A percentile compares a stretch with the other conserved stretches of the same genome.
phyloP scores from a whole-genome alignment of 2,329 filamentous ascomycete species.

The Pleomassaria siparia region DNA sequence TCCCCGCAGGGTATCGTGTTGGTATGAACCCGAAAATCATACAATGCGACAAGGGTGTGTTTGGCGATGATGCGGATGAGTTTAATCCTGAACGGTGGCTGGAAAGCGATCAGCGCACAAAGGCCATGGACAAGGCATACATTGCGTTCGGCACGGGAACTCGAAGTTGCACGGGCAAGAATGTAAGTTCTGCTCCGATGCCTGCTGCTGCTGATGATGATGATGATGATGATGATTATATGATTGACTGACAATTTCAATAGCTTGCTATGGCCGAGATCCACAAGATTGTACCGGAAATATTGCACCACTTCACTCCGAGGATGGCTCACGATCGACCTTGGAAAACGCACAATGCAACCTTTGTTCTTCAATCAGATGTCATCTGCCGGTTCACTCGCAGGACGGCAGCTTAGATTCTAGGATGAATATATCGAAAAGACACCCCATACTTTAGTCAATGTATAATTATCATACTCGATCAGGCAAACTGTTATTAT shows the following conservation, averaged over 20 bases:
- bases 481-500: too few species aligned
- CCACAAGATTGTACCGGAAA: conserved; percentile 21
- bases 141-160: conserved; percentile 43
- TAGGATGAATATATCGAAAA: neutral
- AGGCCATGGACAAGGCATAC: conserved; percentile 26
- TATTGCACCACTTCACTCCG: conserved; percentile 19
- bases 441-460: neutral
- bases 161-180: conserved; percentile 36
- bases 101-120: conserved; percentile 19
- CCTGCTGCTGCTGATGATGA: neutral
- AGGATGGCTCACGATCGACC: conserved; percentile 22
- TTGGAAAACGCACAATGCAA: conserved; percentile 21
- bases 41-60: conserved; percentile 45
- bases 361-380: conserved; percentile 17
- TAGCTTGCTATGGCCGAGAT: conserved; percentile 21
- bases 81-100: conserved; percentile 53
- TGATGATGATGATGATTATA: neutral
- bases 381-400: conserved; percentile 3
- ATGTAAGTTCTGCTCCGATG: conserved; percentile 10
- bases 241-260: neutral
- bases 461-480: too few species aligned
- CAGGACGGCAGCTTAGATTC: neutral
- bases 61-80: conserved; percentile 40
- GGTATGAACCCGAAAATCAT: conserved; percentile 50
- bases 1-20: conserved; percentile 44